A percentile compares a stretch with the other conserved stretches of the same genome.
Evolutionary conservation across 2,329 filamentous ascomycete genomes (phyloP).

Genomic region (Colletotrichum tropicicola): DNA sequence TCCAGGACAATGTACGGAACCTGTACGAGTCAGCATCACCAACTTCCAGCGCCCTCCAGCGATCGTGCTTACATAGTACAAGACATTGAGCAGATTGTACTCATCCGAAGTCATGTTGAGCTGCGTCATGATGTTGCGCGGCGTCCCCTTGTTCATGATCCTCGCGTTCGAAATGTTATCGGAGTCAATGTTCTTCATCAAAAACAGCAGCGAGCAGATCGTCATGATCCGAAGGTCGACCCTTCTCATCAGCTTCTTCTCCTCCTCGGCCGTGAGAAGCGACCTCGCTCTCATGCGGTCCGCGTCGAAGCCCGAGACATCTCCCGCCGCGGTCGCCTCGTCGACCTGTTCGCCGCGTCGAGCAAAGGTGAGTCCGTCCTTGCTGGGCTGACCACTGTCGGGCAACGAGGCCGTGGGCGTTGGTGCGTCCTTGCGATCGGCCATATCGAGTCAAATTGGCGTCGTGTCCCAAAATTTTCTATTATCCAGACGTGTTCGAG

Average conservation of each 20-base stretch:
- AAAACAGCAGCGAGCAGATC: slow-evolving; percentile 47
- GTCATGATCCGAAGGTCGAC: slow-evolving; percentile 38
- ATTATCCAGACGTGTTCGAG: neutral
- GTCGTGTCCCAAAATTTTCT: neutral
- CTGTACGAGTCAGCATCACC: slow-evolving; percentile 30
- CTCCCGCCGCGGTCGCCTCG: slow-evolving; percentile 15
- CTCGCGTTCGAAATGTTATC: slow-evolving; percentile 48
- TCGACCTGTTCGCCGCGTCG: slow-evolving; percentile 34
- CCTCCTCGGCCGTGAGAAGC: slow-evolving; percentile 35
- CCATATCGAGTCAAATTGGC: neutral
- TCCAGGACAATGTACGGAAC: slow-evolving; percentile 49
- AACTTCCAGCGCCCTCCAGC: neutral
- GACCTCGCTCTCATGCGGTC: slow-evolving; percentile 44
- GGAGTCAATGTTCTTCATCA: slow-evolving; percentile 50
- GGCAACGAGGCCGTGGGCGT: neutral
- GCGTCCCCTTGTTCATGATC: slow-evolving; percentile 52
- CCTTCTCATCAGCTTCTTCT: slow-evolving; percentile 35
- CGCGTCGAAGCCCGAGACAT: slow-evolving; percentile 41
- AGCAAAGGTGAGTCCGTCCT: slow-evolving; percentile 31
- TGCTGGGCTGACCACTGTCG: neutral
- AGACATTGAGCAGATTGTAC: slow-evolving; percentile 47
- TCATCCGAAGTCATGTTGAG: slow-evolving; percentile 48
- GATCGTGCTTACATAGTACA: slow-evolving; percentile 46
- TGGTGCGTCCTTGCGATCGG: neutral
- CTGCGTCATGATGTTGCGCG: slow-evolving; percentile 50